Base-by-base conservation (phyloP, 2,329 filamentous ascomycete genomes). In the Ophiostoma pallidulum region DNA sequence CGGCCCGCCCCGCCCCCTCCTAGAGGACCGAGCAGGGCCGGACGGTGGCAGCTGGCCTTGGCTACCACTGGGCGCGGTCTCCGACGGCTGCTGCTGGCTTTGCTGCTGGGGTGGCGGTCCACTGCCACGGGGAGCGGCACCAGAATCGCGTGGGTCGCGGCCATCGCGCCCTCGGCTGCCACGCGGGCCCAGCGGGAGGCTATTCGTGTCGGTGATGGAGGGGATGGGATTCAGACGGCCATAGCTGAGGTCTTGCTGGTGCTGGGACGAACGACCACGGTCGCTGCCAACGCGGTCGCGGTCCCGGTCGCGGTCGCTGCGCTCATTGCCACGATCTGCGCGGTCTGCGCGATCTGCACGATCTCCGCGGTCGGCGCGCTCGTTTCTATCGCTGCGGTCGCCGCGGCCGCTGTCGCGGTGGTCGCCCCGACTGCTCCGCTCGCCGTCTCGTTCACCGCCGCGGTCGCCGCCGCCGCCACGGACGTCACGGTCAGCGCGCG, bases 211-310 rank as follows among this genome's bases (percentile, higher is more conserved):
- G 24, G 58, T 57, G 28, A 68, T 61, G 20, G 68, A 66, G 41
- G 71, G 66, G 42, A 73, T 69, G 2, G 72, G 64, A 52, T 77
- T 81, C 41, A 83, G 66, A 2, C 79, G 75, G 24, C 79, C 79
- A 55, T 82, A 82, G 48, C 75, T 78, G 14, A 75, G 74, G 59
- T 83, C 78, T 53, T 78, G 73, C 51, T 75, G 72, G 47, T 66
- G 67, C 8, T 31, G 32, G 10, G 26, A 10, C 5, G 31, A 28
- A 13, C 42, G 45, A 24, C 42, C 29, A 31, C 50, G 42, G 16
- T 46, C 39, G 24, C 47, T 18, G 14, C 41, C 45, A 28, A 3
- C 26, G 8, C 48, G 52, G 13, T 52, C 46, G 9, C 47, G 38
- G 22, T 49, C 42, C 2, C 38, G 28, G 19, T 31, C 38, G 7